Percentiles rank a stretch among this genome's conserved stretches.
phyloP scores from a whole-genome alignment of 23 red algal genomes.

The Porphyridium purpureum region DNA sequence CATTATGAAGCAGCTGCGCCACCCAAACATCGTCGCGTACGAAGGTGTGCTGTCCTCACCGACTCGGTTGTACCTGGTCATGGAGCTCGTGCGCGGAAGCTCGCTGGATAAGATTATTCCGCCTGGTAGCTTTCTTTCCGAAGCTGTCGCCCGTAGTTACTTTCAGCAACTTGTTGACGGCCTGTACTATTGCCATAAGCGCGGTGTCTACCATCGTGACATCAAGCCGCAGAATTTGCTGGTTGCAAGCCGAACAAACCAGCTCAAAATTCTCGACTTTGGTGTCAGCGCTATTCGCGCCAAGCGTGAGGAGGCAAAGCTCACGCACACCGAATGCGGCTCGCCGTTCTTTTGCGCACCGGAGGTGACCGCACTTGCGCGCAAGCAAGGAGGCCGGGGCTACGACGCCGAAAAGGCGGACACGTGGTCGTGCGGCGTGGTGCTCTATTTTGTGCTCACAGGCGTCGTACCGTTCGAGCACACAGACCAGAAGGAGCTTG shows the following conservation, averaged over 20 bases:
- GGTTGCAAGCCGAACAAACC: too few species aligned
- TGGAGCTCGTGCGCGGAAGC: slow-evolving; percentile 40
- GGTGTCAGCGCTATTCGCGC: too few species aligned
- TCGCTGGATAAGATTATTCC: slow-evolving; percentile 13
- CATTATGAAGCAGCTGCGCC: slow-evolving; percentile 16
- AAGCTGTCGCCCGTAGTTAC: slow-evolving; percentile 4
- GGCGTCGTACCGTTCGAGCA: slow-evolving; percentile 64
- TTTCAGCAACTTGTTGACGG: slow-evolving; percentile 25
- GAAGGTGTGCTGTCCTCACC: slow-evolving; percentile 19
- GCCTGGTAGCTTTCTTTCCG: slow-evolving; percentile 1
- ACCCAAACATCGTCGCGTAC: slow-evolving; percentile 42
- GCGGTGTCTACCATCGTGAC: slow-evolving; percentile 35
- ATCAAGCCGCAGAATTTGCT: too few species aligned
- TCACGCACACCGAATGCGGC: slow-evolving; percentile 54
- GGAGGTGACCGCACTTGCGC: slow-evolving; percentile 58
- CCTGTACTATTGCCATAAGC: slow-evolving; percentile 28
- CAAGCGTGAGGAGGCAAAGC: slow-evolving; percentile 29
- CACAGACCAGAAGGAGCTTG: slow-evolving; percentile 36
- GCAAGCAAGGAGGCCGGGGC: slow-evolving; percentile 16
- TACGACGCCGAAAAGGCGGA: slow-evolving; percentile 64
- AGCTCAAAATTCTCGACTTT: slow-evolving; percentile 93
- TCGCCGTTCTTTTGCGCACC: slow-evolving; percentile 67
- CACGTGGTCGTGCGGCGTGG: slow-evolving; percentile 59
- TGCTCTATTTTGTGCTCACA: slow-evolving; percentile 74
- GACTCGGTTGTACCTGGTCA: slow-evolving; percentile 24